These are phyloP conservation scores for Lanmaoa rubissima DNA, from an alignment of 768 basidiomycete genomes.

Conservation along the genomic window DNA sequence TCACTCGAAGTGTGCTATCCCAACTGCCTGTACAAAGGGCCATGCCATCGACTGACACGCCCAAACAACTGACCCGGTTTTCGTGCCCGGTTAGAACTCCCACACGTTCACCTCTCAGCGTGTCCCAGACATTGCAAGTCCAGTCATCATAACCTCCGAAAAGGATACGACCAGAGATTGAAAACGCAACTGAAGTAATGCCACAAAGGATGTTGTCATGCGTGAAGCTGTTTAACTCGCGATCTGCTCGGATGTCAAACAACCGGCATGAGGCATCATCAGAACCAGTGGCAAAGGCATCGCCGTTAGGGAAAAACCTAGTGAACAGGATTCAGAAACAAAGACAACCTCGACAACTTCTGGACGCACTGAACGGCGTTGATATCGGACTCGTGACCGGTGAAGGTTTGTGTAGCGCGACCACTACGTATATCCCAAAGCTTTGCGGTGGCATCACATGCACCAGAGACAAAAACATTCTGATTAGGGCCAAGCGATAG, in stretches of 20 bases:
- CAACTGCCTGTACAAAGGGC: slow-evolving; percentile 98
- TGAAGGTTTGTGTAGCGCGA: slow-evolving; percentile 97
- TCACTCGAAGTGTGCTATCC: slow-evolving; percentile 94
- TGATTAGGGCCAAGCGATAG: slow-evolving; percentile 92
- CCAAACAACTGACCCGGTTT: slow-evolving; percentile 95
- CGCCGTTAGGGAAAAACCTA: slow-evolving; percentile 99
- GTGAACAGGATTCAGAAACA: slow-evolving; percentile 9
- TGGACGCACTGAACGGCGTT: slow-evolving; percentile 92
- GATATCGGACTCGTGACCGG: slow-evolving; percentile 98
- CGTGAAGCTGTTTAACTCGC: slow-evolving; percentile 94
- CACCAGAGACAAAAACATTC: slow-evolving; percentile 97
- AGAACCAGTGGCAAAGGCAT: slow-evolving; percentile 98
- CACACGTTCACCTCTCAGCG: slow-evolving; percentile 95
- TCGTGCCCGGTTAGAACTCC: slow-evolving; percentile 97
- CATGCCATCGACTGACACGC: slow-evolving; percentile 95
- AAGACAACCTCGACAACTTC: background rate
- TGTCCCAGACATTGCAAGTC: slow-evolving; percentile 99
- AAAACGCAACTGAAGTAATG: slow-evolving; percentile 98
- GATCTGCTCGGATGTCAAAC: slow-evolving; percentile 96
- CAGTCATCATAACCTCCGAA: slow-evolving; percentile 99
- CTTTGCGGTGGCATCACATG: slow-evolving; percentile 97
- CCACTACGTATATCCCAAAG: slow-evolving; percentile 99
- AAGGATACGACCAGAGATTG: slow-evolving; percentile 93
- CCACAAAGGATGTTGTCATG: slow-evolving; percentile 99
- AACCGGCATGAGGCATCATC: slow-evolving; percentile 98